Evolutionary conservation across 768 basidiomycete genomes (phyloP).

Genomic region (Russula ochroleuca): DNA sequence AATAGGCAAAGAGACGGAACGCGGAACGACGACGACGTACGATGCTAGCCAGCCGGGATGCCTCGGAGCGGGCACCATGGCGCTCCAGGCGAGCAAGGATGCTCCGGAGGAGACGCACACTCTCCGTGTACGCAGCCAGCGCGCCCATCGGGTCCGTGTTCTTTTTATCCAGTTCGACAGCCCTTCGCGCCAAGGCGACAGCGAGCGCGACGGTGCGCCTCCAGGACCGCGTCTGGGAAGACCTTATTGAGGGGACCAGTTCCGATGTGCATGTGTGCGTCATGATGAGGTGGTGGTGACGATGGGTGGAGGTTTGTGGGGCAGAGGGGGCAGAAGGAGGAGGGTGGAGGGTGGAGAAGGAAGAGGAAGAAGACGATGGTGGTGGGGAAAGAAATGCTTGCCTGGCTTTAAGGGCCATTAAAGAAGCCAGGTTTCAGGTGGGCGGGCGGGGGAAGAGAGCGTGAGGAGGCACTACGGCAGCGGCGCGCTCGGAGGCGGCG

Average conservation of each 20-base stretch:
- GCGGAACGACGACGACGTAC: constrained; percentile 1
- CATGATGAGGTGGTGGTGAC: neutral
- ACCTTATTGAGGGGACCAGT: no score
- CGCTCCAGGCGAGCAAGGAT: constrained; percentile 20
- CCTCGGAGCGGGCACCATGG: constrained; percentile 12
- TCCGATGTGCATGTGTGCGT: constrained; percentile 1
- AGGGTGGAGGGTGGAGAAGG: neutral
- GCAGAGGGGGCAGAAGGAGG: neutral
- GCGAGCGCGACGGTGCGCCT: constrained; percentile 15
- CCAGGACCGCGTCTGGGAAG: constrained; percentile 14
- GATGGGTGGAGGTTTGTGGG: neutral
- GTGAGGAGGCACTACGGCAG: no score
- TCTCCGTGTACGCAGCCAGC: constrained; percentile 11
- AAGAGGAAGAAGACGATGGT: neutral
- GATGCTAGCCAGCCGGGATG: constrained; percentile 6
- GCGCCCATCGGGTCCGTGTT: constrained; percentile 11
- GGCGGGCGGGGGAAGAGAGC: neutral
- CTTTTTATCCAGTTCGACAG: constrained; percentile 17
- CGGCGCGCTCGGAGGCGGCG: neutral
- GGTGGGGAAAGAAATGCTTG: neutral
- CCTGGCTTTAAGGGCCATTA: neutral
- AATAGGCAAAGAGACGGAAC: no score
- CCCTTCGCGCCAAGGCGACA: constrained; percentile 7
- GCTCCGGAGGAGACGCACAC: constrained; percentile 11
- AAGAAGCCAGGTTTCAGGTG: neutral